Base-by-base conservation (phyloP, 2,329 filamentous ascomycete species). In the Penicillium decumbens region DNA sequence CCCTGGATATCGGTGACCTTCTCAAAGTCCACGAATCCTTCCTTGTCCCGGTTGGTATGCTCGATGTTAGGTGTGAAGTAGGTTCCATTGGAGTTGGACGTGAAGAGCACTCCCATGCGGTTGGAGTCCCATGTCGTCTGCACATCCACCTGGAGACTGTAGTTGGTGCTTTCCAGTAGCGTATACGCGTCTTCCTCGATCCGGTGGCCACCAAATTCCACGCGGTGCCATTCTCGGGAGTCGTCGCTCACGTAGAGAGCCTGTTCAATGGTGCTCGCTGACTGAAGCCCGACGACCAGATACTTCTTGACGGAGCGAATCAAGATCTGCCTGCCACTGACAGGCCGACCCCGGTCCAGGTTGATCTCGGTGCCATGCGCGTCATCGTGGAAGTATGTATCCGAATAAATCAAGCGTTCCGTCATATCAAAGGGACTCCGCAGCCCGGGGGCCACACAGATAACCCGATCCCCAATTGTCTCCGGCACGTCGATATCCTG, bases 131-230 rank as follows among this genome's bases (percentile, higher is more conserved):
- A 73, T 9, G 78, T 78, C 1, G 86, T 89, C 80, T 92, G 85
- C 55, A 97, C 91, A 69, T 97, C 91, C 47, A 98, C 84, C 72
- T 97, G 92, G 60, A 98, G 90, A 74, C 92, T 96, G 75, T 98
- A 96, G 66, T 95, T 92, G 37, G 93, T 97, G 63, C 91, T 93
- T 72, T 97, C 92, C 35, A 98, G 79, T 41, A 98, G 81, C 0
- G 93, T 98, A 70, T 96, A 98, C 2, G 88, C 89, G 61, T 83
- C 79, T 65, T 92, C 82, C 66, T 95, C 87, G 54, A 89, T 80
- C 62, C 91, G 88, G 68, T 95, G 90, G 54, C 88, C 85, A 39
- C 83, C 86, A 69, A 98, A 97, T 65, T 95, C 82, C 51, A 92
- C 92, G 45, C 90, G 84, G 68, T 97, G 90, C 93, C 93, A 98